These are phyloP conservation scores for Talaromyces sp. DNA, from an alignment of 2,329 filamentous ascomycete species.

Conservation along the genomic window DNA sequence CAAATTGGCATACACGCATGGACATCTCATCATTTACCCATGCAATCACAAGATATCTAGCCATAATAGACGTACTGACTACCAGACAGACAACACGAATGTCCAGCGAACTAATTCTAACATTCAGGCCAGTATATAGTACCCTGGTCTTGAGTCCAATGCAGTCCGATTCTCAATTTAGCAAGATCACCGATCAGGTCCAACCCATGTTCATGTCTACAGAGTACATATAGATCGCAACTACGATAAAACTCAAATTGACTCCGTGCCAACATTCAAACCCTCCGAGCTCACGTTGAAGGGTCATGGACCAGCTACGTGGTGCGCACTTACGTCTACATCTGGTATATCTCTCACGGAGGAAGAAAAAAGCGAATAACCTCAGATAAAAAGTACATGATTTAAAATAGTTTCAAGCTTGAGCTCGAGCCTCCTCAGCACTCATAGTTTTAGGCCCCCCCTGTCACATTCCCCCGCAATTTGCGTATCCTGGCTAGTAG, in stretches of 20 bases:
- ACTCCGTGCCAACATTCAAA: not conserved
- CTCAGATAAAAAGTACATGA: not conserved
- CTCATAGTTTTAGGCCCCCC: not conserved
- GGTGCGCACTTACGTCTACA: not conserved
- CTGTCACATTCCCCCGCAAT: slow-evolving; percentile 1
- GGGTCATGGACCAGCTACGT: not conserved
- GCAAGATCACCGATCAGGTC: not conserved
- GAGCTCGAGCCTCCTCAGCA: not conserved
- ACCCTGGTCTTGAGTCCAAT: not conserved
- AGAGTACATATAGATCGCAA: not conserved
- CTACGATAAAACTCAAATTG: not conserved
- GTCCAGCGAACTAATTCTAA: not conserved
- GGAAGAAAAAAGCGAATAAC: not conserved
- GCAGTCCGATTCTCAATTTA: not conserved
- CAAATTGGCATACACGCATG: not conserved
- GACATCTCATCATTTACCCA: not conserved
- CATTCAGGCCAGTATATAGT: not conserved
- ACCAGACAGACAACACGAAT: not conserved
- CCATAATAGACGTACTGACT: not conserved
- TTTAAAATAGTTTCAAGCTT: not conserved
- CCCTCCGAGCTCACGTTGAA: not conserved
- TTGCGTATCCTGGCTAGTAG: not conserved
- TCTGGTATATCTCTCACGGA: not conserved
- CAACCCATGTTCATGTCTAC: not conserved
- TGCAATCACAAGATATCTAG: not conserved